Percentiles rank a stretch among this genome's conserved stretches.
Conservation (phyloP, 179 eudicot genomes). For the Heliamphora pulchella region DNA sequence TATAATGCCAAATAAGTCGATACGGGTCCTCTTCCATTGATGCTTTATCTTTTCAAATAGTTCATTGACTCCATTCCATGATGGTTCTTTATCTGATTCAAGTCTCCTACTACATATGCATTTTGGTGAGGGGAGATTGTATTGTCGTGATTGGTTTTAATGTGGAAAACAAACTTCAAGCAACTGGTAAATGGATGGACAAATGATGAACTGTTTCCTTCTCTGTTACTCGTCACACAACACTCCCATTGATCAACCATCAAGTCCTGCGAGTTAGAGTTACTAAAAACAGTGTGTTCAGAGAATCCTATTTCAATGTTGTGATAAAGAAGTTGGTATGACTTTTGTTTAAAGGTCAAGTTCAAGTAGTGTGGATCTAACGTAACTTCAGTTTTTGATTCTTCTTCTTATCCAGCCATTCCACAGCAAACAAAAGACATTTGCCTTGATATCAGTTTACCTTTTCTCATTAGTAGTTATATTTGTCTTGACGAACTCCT, state of each 20-base stretch:
- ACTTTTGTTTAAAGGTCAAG: not conserved
- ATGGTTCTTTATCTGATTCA: not conserved
- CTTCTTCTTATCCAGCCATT: not conserved
- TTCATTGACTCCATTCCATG: not conserved
- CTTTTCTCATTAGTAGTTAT: not conserved
- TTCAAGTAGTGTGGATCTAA: not conserved
- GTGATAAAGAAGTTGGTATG: not conserved
- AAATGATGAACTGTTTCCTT: not conserved
- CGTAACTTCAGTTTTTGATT: not conserved
- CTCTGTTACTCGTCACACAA: not conserved
- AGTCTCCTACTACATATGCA: not conserved
- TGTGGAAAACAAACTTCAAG: not conserved
- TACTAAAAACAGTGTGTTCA: not conserved
- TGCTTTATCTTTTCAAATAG: not conserved
- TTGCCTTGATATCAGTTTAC: not conserved
- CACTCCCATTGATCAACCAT: not conserved
- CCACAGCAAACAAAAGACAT: not conserved
- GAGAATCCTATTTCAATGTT: not conserved
- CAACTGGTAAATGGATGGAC: not conserved
- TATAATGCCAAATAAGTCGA: no score
- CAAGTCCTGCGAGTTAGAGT: not conserved
- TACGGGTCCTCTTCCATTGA: no score
- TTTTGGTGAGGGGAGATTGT: not conserved
- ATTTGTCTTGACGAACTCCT: not conserved
- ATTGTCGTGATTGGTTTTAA: not conserved